phyloP scores from a whole-genome alignment of 225 moss, liverwort and hornwort species.

The Polytrichum commune region DNA sequence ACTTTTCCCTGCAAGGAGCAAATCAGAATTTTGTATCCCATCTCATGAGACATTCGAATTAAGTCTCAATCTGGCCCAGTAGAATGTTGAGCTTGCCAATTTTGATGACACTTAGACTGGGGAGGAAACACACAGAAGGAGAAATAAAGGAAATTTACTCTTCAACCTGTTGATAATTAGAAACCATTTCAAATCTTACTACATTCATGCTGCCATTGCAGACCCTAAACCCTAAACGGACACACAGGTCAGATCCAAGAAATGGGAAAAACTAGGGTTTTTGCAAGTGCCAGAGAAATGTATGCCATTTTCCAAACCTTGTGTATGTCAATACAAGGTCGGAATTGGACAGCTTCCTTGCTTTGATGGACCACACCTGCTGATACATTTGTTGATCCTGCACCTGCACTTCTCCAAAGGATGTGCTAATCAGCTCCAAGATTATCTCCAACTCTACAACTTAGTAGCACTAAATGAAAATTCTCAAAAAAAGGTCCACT shows the following conservation, averaged over 20 bases:
- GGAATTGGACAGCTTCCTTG: conserved; percentile 66
- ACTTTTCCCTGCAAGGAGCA: conserved; percentile 75
- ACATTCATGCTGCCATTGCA: no score
- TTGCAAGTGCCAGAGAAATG: no score
- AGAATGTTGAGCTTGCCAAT: no score
- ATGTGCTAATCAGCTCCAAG: conserved; percentile 15
- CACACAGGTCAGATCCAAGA: not conserved
- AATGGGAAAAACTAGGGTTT: not conserved
- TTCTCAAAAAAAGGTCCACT: no score
- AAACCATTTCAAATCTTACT: no score
- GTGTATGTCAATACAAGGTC: conserved; percentile 99
- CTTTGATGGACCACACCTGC: conserved; percentile 27
- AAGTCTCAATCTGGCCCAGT: no score
- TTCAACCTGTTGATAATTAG: no score
- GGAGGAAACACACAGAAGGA: not conserved
- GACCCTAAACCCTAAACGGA: no score
- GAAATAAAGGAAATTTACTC: no score
- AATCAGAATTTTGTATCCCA: conserved; percentile 4
- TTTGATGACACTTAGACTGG: no score
- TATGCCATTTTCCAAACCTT: conserved; percentile 42
- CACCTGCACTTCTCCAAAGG: conserved; percentile 27
- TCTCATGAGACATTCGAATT: not conserved
- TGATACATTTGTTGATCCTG: conserved; percentile 13
- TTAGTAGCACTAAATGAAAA: not conserved
- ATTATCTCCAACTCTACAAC: not conserved